Base-by-base conservation (phyloP, 495 filamentous ascomycete genomes). In the Aspergillus saccharolyticus region DNA sequence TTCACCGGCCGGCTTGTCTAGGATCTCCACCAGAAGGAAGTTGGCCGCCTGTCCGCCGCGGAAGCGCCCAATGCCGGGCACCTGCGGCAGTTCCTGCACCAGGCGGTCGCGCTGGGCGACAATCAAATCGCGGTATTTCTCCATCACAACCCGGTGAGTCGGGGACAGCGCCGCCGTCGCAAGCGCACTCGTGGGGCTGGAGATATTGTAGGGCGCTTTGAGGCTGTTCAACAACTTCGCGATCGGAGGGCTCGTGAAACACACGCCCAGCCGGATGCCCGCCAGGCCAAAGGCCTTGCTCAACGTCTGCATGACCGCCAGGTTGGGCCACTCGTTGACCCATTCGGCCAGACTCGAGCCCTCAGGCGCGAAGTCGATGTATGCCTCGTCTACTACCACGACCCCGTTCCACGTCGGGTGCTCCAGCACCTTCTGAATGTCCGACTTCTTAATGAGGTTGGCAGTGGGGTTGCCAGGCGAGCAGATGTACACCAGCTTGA, bases 291-390 rank as follows among this genome's bases (percentile, higher is more conserved):
- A 98, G 0, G 90, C 94, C 71, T 98, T 98, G 65, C 88, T 92
- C 14, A 97, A 76, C 1, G 94, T 97, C 76, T 98, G 94, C 91
- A 97, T 94, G 39, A 98, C 91, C 19, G 96, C 91, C 12, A 98
- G 78, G 67, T 97, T 98, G n/a, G 93, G 91, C 84, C 86, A 95
- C 64, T 95, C 91, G 16, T 77, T 79, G 9, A 94, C 93, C 89
- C 89, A 96, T 68, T 96, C 89, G n/a, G 94, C 94, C 17, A 97
- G 79, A 67, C 85, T 89, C 30, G 87, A 82, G 19, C 84, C 86
- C 43, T 88, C 83, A 0, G 87, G 83, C 17, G 95, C 85, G 62
- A 97, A 98, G 70, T 98, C 94, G 59, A 98, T 85, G 72, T 98
- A 98, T 28, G 94, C 94, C 75, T 98, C 94, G 70, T 98, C 95